Evolutionary conservation across 352 stramenopile genomes (phyloP).

Genomic region (Phytophthora kernoviae): DNA sequence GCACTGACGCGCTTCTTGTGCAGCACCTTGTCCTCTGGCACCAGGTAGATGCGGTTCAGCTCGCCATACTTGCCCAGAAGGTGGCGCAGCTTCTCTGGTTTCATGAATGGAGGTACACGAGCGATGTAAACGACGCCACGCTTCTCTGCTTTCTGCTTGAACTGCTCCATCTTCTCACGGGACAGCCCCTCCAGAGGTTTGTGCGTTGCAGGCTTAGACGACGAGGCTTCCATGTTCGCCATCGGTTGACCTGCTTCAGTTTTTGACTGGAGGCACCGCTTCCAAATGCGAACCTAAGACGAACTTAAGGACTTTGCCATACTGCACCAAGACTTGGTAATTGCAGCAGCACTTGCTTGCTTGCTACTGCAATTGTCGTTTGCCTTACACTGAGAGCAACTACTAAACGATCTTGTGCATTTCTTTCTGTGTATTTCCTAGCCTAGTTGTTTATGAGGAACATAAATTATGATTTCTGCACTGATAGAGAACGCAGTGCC

Average conservation of each 20-base stretch:
- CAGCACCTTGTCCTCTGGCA: constrained; percentile 94
- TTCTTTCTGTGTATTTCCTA: constrained; percentile 20
- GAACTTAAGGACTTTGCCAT: too few species aligned
- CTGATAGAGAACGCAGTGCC: constrained; percentile 11
- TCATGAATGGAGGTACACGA: constrained; percentile 97
- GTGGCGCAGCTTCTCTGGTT: constrained; percentile 94
- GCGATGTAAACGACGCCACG: constrained; percentile 92
- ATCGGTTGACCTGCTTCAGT: constrained; percentile 10
- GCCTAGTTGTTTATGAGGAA: constrained; percentile 23
- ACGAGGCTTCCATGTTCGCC: constrained; percentile 1
- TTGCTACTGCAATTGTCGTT: too few species aligned
- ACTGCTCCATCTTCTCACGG: constrained; percentile 54
- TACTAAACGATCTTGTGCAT: too few species aligned
- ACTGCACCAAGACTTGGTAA: too few species aligned
- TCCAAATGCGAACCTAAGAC: background rate
- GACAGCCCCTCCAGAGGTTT: constrained; percentile 40
- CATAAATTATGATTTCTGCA: constrained; percentile 31
- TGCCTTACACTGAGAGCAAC: too few species aligned
- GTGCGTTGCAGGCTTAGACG: constrained; percentile 6
- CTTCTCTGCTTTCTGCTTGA: constrained; percentile 54
- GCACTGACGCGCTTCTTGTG: constrained; percentile 90
- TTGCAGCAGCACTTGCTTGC: too few species aligned
- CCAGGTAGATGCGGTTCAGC: constrained; percentile 96
- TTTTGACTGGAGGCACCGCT: constrained; percentile 26
- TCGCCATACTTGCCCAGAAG: constrained; percentile 92